A percentile compares a stretch with the other conserved stretches of the same genome.
Conservation (phyloP, 2,329 filamentous ascomycete species). For the Talaromyces rugulosus region DNA sequence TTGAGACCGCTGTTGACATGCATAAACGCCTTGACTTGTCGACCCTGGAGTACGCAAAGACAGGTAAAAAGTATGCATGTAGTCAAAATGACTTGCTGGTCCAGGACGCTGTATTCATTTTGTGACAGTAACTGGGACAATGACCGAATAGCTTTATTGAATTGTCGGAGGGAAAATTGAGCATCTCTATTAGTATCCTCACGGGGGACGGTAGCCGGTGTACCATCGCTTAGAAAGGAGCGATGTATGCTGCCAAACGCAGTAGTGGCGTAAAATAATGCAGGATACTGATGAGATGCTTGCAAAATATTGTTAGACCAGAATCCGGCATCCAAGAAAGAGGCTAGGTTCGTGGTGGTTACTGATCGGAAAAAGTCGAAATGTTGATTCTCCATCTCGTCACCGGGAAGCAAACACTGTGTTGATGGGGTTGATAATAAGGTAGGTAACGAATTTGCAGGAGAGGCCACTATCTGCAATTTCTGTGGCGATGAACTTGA, state of each 20-base stretch:
- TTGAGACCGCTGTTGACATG: slow-evolving; percentile 10
- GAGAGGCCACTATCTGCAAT: neutral
- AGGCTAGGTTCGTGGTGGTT: slow-evolving; percentile 3
- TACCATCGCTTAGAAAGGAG: slow-evolving; percentile 6
- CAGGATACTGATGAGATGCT: slow-evolving; percentile 11
- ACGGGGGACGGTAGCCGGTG: slow-evolving; percentile 5
- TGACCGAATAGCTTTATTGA: slow-evolving; percentile 11
- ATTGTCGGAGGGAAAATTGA: slow-evolving; percentile 9
- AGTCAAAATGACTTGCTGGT: slow-evolving; percentile 11
- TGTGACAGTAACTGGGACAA: slow-evolving; percentile 5
- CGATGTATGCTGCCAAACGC: slow-evolving; percentile 12
- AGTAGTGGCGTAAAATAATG: slow-evolving; percentile 9
- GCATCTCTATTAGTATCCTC: neutral
- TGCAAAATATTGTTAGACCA: slow-evolving; percentile 5
- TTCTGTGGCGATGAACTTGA: neutral
- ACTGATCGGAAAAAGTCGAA: slow-evolving; percentile 12
- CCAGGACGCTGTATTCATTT: neutral
- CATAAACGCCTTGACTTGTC: slow-evolving; percentile 12
- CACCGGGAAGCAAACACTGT: neutral
- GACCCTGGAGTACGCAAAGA: slow-evolving; percentile 4
- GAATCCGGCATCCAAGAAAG: slow-evolving; percentile 5
- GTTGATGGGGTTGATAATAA: neutral
- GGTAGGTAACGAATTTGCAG: neutral
- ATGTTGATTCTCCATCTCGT: slow-evolving; percentile 8
- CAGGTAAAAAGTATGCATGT: slow-evolving; percentile 8